Percentiles rank a stretch among this genome's conserved stretches.
Conservation (phyloP, 192 early-diverging fungal species). For the Backusella liffmaniae region DNA sequence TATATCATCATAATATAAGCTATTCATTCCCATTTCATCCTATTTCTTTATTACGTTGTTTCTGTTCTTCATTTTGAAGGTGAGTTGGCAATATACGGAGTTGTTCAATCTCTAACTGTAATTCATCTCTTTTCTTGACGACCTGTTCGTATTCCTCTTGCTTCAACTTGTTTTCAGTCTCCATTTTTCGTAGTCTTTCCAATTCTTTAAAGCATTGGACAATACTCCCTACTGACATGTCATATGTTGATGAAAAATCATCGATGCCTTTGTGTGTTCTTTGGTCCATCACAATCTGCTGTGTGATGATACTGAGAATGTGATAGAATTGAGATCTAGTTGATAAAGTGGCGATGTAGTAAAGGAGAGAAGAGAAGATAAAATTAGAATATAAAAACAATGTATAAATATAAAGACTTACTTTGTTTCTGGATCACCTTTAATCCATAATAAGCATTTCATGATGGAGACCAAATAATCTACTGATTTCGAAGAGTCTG, state of each 20-base stretch:
- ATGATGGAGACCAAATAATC: slow-evolving; percentile 67
- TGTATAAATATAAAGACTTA: not conserved
- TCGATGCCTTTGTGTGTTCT: slow-evolving; percentile 43
- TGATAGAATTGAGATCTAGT: slow-evolving; percentile 69
- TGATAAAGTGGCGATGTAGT: not conserved
- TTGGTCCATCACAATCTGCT: slow-evolving; percentile 78
- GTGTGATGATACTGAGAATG: slow-evolving; percentile 69
- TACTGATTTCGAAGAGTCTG: slow-evolving; percentile 57
- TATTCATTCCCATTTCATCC: not conserved
- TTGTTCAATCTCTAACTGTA: slow-evolving; percentile 54
- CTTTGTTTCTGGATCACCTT: slow-evolving; percentile 70
- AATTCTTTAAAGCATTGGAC: slow-evolving; percentile 74
- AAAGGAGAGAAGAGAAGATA: not conserved
- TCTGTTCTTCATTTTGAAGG: slow-evolving; percentile 33
- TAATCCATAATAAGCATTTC: slow-evolving; percentile 68
- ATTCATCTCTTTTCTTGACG: slow-evolving; percentile 59
- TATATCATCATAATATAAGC: not conserved
- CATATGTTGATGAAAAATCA: slow-evolving; percentile 61
- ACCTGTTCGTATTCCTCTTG: slow-evolving; percentile 59
- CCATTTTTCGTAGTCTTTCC: slow-evolving; percentile 62
- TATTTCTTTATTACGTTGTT: not conserved
- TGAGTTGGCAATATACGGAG: not conserved
- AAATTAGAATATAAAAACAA: not conserved
- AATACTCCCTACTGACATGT: slow-evolving; percentile 63
- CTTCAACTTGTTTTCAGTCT: slow-evolving; percentile 57